Evolutionary conservation across 2,329 filamentous ascomycete species (phyloP), one percentile per base, ranked within the genome.

Genomic region (Leptographium lundbergii): DNA sequence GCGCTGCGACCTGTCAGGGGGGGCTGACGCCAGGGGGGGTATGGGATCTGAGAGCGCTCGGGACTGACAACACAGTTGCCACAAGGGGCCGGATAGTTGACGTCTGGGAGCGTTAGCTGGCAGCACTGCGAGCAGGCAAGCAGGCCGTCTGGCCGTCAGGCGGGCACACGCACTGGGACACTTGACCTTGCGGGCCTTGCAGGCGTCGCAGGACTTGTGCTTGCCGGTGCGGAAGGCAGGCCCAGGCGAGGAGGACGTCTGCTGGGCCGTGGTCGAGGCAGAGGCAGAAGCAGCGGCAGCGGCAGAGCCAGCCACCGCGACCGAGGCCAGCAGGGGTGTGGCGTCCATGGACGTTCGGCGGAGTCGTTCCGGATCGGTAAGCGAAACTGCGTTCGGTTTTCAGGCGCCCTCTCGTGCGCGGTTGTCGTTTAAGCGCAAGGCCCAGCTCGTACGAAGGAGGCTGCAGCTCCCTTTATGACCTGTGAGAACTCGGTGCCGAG

Each of bases 131-230:
- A n/a, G n/a, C n/a, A n/a, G n/a, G n/a, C n/a, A n/a, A n/a, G n/a
- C n/a, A n/a, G n/a, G n/a, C n/a, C n/a, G n/a, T n/a, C n/a, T n/a
- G n/a, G 13, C 39, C 39, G n/a, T 47, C 45, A 47, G 17, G n/a
- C n/a, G 9, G 22, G 11, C 6, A 17, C 27, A 63, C 65, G 57
- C 66, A 73, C 72, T 68, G 24, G 68, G 67, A 61, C 72, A 74
- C 57, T 72, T 70, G 24, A 74, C 72, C 62, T 74, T 74, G 48
- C 72, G 70, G n/a, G 64, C 60, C 62, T 73, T 73, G 65, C 72
- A 74, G 48, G 67, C 65, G 63, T 74, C 71, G 64, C 72, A 74
- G 6, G 70, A 68, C 61, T 67, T 71, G 59, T 65, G 65, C n/a
- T 54, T 56, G 14, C 55, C 63, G 6, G 24, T 47, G 45, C 60